Percentiles rank a stretch among this genome's conserved stretches.
These are phyloP conservation scores for Puccinia coronata DNA, from an alignment of 1,284 basidiomycete genomes.

Conservation along the genomic window DNA sequence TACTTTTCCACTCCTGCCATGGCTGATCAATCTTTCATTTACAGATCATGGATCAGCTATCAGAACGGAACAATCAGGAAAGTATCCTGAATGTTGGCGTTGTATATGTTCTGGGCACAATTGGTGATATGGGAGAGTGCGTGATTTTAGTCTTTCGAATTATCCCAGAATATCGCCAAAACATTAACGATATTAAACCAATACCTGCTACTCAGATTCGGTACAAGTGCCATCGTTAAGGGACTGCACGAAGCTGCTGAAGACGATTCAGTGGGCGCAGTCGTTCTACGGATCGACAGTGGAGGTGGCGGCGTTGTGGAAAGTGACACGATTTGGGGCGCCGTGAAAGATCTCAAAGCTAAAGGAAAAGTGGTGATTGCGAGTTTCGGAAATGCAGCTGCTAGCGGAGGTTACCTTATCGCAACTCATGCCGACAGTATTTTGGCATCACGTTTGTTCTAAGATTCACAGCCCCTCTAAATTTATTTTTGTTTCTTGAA, in stretches of 20 bases:
- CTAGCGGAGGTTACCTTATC: slow-evolving; percentile 60
- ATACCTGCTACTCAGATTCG: too few relatives aligned
- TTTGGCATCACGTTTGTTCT: slow-evolving; percentile 53
- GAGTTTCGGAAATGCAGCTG: slow-evolving; percentile 60
- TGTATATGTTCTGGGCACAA: slow-evolving; percentile 60
- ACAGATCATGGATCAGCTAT: slow-evolving; percentile 54
- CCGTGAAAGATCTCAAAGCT: slow-evolving; percentile 58
- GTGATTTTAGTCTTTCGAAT: not conserved
- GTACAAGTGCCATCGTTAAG: slow-evolving; percentile 58
- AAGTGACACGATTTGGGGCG: slow-evolving; percentile 60
- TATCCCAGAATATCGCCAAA: not conserved
- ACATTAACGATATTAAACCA: not conserved
- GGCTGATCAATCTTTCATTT: slow-evolving; percentile 50
- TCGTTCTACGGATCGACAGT: slow-evolving; percentile 61
- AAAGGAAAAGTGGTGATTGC: slow-evolving; percentile 60
- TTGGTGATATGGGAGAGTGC: slow-evolving; percentile 52
- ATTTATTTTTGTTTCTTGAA: slow-evolving; percentile 52
- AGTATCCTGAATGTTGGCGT: slow-evolving; percentile 59
- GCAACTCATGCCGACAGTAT: slow-evolving; percentile 57
- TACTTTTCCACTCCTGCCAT: not conserved
- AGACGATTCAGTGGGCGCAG: slow-evolving; percentile 58
- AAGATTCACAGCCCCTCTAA: not conserved
- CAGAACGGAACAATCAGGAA: slow-evolving; percentile 52
- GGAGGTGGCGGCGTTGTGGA: slow-evolving; percentile 61
- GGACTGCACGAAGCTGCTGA: slow-evolving; percentile 60